Evolutionary conservation across 2,329 filamentous ascomycete genomes (phyloP), one percentile per base, ranked within the genome.

Genomic region (Fusarium acutatum): DNA sequence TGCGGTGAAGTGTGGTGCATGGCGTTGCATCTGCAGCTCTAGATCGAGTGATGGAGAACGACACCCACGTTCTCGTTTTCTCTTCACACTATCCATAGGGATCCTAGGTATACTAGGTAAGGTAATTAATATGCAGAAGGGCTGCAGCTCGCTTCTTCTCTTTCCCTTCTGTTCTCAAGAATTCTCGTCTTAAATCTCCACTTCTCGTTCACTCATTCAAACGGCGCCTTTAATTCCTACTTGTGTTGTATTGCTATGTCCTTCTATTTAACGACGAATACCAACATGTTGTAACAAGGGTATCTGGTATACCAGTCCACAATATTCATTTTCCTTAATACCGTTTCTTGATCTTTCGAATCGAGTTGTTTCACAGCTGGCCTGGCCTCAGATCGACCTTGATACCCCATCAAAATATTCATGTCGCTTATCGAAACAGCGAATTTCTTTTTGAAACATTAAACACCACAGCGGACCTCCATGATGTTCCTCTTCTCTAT

Each of bases 301-400:
- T 71, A 60, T 63, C 50, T 52, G 69, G 72, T n/a, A 72, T 64
- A 73, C 59, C 56, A 47, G 40, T 24, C 30, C 43, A 22, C 9
- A 30, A 24, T n/a, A 53, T 63, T 59, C 30, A n/a, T 30, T 60
- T 34, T 26, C 17, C 56, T 46, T 18, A 18, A 24, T 49, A 38
- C 56, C 30, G 26, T 63, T 68, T 32, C 24, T 59, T 67, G 46
- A 47, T 47, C 28, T 37, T 49, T 26, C 41, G 53, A 49, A 28
- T 41, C 28, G 52, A 72, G 44, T 37, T 57, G 72, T 75, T 69
- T 64, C 74, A 73, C 49, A 73, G 72, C 66, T 57, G 72, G 74
- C 50, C 74, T 75, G 72, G 60, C 65, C 63, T 67, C 54, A n/a
- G 15, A 59, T 60, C n/a, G 40, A 63, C 46, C 44, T 60, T 46